Evolutionary conservation across 2,329 filamentous ascomycete species (phyloP), one percentile per base, ranked within the genome.

Genomic region (Scedosporium boydii): DNA sequence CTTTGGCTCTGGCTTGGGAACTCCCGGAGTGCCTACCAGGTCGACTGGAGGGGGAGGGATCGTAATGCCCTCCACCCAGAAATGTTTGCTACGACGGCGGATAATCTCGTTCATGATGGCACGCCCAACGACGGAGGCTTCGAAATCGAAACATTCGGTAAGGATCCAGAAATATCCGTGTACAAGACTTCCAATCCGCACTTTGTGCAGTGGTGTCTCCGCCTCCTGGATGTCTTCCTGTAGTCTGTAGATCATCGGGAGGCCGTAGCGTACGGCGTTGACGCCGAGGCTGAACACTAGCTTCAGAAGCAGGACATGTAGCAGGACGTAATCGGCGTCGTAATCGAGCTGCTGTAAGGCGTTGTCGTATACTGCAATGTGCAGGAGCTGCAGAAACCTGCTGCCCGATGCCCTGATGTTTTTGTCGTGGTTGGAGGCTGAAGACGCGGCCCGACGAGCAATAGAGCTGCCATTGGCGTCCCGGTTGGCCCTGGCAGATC

Each of bases 151-250:
- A 62, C 85, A 87, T 63, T 93, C 87, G 4, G 84, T 86, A 64
- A 97, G 71, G 0, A 85, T 83, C 88, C 90, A 93, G 63, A 97
- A 86, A 73, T 97, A 97, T 7, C 91, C 93, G 70, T 96, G 90
- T 59, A 93, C 90, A 63, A 98, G 77, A 70, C 89, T 92, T 34
- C 90, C 91, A 53, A 96, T 79, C 53, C 90, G 88, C 46, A 96
- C 84, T 70, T 93, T 95, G 34, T 87, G 83, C 51, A 85, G 73
- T 0, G 88, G 85, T 26, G 82, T 82, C 57, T 87, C 85, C 3
- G 87, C 79, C 6, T 84, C 82, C 62, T 85, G 81, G 38, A 95
- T 89, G 65, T 95, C 91, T 69, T 96, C 91, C 72, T 97, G 93
- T 1, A 98, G 81, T 56, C 89, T 85, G 72, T 96, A 86, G 10